Percentiles rank a stretch among this genome's conserved stretches.
These are phyloP conservation scores for Symmetrospora coprosmae DNA, from an alignment of 768 basidiomycete species.

Conservation along the genomic window DNA sequence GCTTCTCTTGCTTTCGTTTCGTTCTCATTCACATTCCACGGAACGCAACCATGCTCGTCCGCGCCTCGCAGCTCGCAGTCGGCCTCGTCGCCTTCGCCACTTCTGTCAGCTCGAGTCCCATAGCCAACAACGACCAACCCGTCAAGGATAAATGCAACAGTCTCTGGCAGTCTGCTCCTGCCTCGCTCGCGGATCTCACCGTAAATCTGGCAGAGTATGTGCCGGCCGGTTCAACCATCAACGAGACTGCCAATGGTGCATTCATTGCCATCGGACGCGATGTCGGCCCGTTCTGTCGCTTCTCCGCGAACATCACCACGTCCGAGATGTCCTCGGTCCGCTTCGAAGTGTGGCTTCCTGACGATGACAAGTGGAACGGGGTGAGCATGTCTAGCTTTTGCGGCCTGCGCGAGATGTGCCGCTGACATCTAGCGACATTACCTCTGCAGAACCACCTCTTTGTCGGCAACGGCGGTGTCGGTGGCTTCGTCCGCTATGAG, in stretches of 20 bases:
- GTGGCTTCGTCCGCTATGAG: slow-evolving; percentile 25
- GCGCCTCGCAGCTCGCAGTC: too few relatives aligned
- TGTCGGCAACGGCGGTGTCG: slow-evolving; percentile 27
- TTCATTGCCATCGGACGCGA: slow-evolving; percentile 19
- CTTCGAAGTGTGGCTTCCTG: slow-evolving; percentile 30
- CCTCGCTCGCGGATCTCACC: slow-evolving; percentile 14
- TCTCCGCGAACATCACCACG: slow-evolving; percentile 29
- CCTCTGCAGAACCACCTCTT: slow-evolving; percentile 3
- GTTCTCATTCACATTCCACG: too few relatives aligned
- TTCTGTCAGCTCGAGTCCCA: too few relatives aligned
- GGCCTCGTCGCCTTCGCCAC: too few relatives aligned
- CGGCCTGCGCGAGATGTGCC: background rate
- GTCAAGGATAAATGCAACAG: slow-evolving; percentile 20
- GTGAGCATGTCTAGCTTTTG: too few relatives aligned
- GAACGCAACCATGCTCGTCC: too few relatives aligned
- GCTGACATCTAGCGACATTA: background rate
- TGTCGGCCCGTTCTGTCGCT: slow-evolving; percentile 28
- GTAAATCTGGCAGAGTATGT: slow-evolving; percentile 22
- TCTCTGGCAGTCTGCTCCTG: slow-evolving; percentile 17
- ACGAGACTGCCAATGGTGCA: slow-evolving; percentile 1
- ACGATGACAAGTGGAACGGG: slow-evolving; percentile 15
- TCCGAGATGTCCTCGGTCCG: slow-evolving; percentile 16
- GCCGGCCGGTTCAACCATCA: slow-evolving; percentile 7
- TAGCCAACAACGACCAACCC: too few relatives aligned
- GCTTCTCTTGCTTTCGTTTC: too few relatives aligned